Evolutionary conservation across 139 green algal genomes (phyloP).

Genomic region (Chlorella sp.): DNA sequence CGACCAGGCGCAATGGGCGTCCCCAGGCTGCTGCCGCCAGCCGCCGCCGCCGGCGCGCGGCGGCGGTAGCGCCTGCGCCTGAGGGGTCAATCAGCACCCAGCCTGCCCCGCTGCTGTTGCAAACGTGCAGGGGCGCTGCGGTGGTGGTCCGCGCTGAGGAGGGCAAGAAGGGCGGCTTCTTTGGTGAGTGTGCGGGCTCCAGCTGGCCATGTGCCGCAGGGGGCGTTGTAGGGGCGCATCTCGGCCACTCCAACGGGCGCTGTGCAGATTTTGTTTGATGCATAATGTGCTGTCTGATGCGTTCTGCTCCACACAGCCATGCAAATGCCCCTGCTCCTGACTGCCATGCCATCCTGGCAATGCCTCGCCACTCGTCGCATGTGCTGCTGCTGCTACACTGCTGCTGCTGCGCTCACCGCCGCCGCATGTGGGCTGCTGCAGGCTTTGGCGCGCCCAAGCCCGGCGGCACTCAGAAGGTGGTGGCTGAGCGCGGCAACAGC

Average conservation of each 20-base stretch:
- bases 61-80: no score
- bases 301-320: not conserved
- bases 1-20: no score
- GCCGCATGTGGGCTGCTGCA: not conserved
- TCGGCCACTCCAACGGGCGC: no score
- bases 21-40: no score
- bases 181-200: not conserved
- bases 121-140: not conserved
- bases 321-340: no score
- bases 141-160: not conserved
- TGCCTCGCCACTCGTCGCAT: no score
- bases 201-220: not conserved
- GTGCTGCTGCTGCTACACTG: not conserved
- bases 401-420: not conserved
- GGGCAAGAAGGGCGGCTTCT: slow-evolving; percentile 1
- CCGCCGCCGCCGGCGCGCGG: no score
- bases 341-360: no score
- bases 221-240: no score
- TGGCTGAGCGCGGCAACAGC: no score
- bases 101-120: no score
- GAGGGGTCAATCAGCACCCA: no score
- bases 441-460: not conserved
- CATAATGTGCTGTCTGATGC: not conserved
- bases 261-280: not conserved
- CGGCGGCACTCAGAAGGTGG: slow-evolving; percentile 3